Evolutionary conservation across 2,329 filamentous ascomycete species (phyloP).

Genomic region (Aureobasidium sp.): DNA sequence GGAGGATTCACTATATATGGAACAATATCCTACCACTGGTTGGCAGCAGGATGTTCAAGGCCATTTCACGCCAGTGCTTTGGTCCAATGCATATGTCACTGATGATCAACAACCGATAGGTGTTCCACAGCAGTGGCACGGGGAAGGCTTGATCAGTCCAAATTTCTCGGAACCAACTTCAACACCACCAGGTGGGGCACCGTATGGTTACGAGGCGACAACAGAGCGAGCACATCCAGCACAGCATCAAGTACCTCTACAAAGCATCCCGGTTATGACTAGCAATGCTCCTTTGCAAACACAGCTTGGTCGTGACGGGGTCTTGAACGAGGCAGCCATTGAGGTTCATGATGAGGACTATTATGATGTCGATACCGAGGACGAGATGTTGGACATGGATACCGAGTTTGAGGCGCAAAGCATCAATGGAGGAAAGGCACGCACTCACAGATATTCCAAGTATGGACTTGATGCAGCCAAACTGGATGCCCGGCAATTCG

Average conservation of each 20-base stretch:
- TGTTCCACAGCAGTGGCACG: slow-evolving; percentile 2
- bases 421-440: neutral
- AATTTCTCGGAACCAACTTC: neutral
- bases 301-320: slow-evolving; percentile 18
- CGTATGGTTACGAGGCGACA: neutral
- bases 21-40: neutral
- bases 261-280: neutral
- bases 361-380: slow-evolving; percentile 40
- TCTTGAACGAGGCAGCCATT: slow-evolving; percentile 31
- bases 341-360: slow-evolving; percentile 42
- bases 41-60: slow-evolving; percentile 2
- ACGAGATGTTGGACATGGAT: slow-evolving; percentile 36
- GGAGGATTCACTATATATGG: neutral
- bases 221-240: neutral
- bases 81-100: slow-evolving; percentile 6
- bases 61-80: slow-evolving; percentile 2
- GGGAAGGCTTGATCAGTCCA: neutral
- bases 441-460: neutral
- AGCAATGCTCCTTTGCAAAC: neutral
- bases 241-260: neutral
- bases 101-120: neutral
- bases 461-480: slow-evolving; percentile 12
- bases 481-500: slow-evolving; percentile 30
- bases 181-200: neutral
- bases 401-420: neutral